These are phyloP conservation scores for Pelargonium myrrhifolium DNA, from an alignment of 441 rosid genomes.

Conservation along the genomic window DNA sequence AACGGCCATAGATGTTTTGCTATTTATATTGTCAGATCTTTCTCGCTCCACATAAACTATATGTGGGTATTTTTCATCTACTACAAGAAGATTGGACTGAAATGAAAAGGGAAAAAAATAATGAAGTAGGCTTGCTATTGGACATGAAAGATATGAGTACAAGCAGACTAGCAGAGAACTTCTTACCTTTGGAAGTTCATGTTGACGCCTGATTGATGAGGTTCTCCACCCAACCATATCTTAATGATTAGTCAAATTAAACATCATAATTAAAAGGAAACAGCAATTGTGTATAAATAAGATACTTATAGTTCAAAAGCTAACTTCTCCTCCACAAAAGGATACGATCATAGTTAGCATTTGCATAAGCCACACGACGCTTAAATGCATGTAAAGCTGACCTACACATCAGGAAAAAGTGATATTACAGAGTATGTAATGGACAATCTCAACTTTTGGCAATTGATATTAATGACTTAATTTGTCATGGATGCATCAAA, in stretches of 20 bases:
- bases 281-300: slow-evolving; percentile 13
- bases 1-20: slow-evolving; percentile 26
- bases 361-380: slow-evolving; percentile 89
- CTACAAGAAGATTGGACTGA: slow-evolving; percentile 57
- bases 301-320: slow-evolving; percentile 11
- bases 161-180: not conserved
- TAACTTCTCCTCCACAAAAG: slow-evolving; percentile 24
- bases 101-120: slow-evolving; percentile 24
- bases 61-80: slow-evolving; percentile 73
- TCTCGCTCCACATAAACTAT: slow-evolving; percentile 48
- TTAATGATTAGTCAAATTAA: slow-evolving; percentile 37
- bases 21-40: slow-evolving; percentile 18
- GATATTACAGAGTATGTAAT: slow-evolving; percentile 13
- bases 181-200: slow-evolving; percentile 73
- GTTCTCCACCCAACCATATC: slow-evolving; percentile 97
- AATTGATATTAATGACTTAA: slow-evolving; percentile 6
- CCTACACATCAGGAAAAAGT: slow-evolving; percentile 39
- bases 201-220: slow-evolving; percentile 77
- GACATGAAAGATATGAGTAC: not conserved
- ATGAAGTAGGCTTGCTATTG: not conserved
- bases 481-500: slow-evolving; percentile 9
- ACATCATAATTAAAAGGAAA: slow-evolving; percentile 15
- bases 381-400: slow-evolving; percentile 75
- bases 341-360: slow-evolving; percentile 84
- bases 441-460: slow-evolving; percentile 15